A percentile compares a stretch with the other conserved stretches of the same genome.
Evolutionary conservation across 1,284 basidiomycete species (phyloP).

Genomic region (Ustilago curta): DNA sequence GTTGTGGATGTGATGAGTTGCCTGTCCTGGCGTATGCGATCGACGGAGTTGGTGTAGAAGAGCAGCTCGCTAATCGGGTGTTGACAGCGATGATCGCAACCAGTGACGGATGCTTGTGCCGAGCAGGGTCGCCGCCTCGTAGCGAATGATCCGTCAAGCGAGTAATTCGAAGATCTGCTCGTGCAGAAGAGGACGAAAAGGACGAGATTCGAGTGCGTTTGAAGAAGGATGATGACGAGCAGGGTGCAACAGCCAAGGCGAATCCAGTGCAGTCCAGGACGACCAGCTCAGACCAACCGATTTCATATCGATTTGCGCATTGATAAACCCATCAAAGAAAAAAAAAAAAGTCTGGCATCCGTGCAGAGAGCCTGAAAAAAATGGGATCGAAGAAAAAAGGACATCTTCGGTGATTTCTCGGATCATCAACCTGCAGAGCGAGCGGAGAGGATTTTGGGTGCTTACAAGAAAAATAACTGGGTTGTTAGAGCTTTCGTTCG

Average conservation of each 20-base stretch:
- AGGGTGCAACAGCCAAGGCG: background rate
- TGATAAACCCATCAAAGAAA: constrained; percentile 5
- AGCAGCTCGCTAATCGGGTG: background rate
- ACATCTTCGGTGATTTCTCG: constrained; percentile 27
- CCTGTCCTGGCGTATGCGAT: background rate
- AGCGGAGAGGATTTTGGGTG: background rate
- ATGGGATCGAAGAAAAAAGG: constrained; percentile 12
- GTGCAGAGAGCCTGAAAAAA: too few relatives aligned
- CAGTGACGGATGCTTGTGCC: background rate
- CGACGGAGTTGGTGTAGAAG: background rate
- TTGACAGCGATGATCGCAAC: background rate
- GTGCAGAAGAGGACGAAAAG: background rate
- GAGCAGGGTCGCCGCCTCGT: background rate
- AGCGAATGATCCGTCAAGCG: background rate
- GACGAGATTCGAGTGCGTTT: background rate
- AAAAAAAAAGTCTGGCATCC: constrained; percentile 22
- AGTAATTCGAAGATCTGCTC: background rate
- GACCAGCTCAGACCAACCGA: background rate
- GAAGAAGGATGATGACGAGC: too few relatives aligned
- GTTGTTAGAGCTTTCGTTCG: background rate
- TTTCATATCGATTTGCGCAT: constrained; percentile 38
- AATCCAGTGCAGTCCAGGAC: background rate
- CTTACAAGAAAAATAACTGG: background rate
- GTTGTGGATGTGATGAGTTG: background rate
- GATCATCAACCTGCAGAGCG: constrained; percentile 12